Conservation (phyloP, 441 rosid species). For the Pelargonium exstipulatum region DNA sequence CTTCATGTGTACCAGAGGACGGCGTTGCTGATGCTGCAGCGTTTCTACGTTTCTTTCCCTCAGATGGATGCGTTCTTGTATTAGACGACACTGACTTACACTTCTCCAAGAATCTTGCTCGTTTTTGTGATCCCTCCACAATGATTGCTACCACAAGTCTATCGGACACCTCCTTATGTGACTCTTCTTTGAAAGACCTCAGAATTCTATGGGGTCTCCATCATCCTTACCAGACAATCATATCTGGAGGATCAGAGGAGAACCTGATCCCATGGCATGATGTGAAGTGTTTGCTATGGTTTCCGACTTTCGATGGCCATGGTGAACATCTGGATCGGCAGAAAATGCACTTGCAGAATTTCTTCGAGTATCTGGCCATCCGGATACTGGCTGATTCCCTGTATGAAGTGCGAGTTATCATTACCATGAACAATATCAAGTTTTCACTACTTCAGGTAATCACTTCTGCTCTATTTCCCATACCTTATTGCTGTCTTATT, state of each 20-base stretch:
- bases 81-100: constrained; percentile 60
- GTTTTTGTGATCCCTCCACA: constrained; percentile 42
- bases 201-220: constrained; percentile 62
- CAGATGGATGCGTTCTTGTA: constrained; percentile 56
- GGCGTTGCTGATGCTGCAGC: constrained; percentile 36
- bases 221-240: constrained; percentile 59
- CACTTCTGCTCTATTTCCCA: constrained; percentile 2
- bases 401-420: constrained; percentile 44
- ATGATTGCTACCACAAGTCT: constrained; percentile 59
- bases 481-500: not conserved
- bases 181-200: constrained; percentile 38
- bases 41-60: constrained; percentile 49
- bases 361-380: constrained; percentile 68
- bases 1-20: constrained; percentile 55
- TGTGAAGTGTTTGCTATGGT: constrained; percentile 66
- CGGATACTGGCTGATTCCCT: constrained; percentile 56
- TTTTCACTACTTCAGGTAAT: constrained; percentile 73
- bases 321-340: constrained; percentile 47
- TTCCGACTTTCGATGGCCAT: constrained; percentile 45
- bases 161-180: constrained; percentile 36
- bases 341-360: constrained; percentile 45
- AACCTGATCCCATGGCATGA: constrained; percentile 63
- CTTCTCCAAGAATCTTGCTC: constrained; percentile 56
- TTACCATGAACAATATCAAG: constrained; percentile 71
- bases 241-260: constrained; percentile 34